Percentiles rank a stretch among this genome's conserved stretches.
Evolutionary conservation across 768 basidiomycete species (phyloP).

Genomic region (Kwoniella sp.): DNA sequence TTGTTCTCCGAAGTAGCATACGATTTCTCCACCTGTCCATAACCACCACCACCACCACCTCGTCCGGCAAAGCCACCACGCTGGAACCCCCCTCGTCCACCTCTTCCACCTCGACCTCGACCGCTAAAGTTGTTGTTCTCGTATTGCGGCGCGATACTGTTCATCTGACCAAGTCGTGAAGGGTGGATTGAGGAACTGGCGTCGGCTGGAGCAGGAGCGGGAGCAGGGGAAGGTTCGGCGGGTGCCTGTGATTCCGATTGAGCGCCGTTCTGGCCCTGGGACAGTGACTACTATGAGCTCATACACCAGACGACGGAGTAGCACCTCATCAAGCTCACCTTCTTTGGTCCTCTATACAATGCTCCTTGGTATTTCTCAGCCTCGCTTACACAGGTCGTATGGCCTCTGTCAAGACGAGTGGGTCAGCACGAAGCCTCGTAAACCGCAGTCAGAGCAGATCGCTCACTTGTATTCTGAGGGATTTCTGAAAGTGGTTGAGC

Average conservation of each 20-base stretch:
- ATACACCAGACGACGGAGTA: too few species aligned
- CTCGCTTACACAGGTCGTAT: slow-evolving; percentile 83
- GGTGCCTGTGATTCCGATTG: slow-evolving; percentile 8
- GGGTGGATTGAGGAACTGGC: slow-evolving; percentile 62
- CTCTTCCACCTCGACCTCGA: slow-evolving; percentile 34
- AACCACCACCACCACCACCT: slow-evolving; percentile 35
- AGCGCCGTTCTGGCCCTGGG: slow-evolving; percentile 4
- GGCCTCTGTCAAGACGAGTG: slow-evolving; percentile 33
- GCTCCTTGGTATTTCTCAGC: slow-evolving; percentile 91
- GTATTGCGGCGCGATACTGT: slow-evolving; percentile 29
- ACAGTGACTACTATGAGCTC: background rate
- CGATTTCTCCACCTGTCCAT: slow-evolving; percentile 51
- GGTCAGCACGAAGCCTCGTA: background rate
- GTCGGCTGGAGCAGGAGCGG: slow-evolving; percentile 42
- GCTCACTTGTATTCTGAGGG: slow-evolving; percentile 70
- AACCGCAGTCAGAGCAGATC: background rate
- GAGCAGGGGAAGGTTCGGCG: slow-evolving; percentile 13
- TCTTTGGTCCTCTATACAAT: slow-evolving; percentile 78
- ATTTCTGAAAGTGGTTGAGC: slow-evolving; percentile 75
- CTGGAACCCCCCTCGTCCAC: slow-evolving; percentile 54
- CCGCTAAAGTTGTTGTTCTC: slow-evolving; percentile 37
- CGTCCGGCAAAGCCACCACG: slow-evolving; percentile 57
- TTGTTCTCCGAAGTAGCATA: slow-evolving; percentile 37
- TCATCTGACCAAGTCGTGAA: slow-evolving; percentile 50
- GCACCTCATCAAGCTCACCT: slow-evolving; percentile 49